Conservation (phyloP, 139 green algal species). For the Mychonastes homosphaera region DNA sequence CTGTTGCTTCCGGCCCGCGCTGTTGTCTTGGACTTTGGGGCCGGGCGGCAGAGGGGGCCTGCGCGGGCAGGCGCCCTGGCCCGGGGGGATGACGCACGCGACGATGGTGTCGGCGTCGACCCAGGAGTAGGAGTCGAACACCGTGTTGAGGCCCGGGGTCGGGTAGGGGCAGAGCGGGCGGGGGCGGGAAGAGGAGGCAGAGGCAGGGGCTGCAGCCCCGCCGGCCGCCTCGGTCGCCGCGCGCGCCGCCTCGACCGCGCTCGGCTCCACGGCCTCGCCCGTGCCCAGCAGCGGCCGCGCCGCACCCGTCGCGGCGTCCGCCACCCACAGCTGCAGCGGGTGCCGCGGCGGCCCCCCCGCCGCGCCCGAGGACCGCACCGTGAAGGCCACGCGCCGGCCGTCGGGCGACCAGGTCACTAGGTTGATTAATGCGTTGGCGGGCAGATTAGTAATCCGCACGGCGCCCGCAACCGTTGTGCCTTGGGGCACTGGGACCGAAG, state of each 20-base stretch:
- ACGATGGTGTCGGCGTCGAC: slow-evolving; percentile 76
- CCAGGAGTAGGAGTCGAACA: slow-evolving; percentile 32
- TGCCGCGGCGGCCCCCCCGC: slow-evolving; percentile 39
- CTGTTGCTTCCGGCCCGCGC: slow-evolving; percentile 46
- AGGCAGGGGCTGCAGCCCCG: slow-evolving; percentile 55
- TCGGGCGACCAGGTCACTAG: slow-evolving; percentile 72
- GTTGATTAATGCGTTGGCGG: slow-evolving; percentile 34
- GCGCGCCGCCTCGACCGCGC: background rate
- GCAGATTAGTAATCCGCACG: slow-evolving; percentile 14
- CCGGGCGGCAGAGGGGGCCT: slow-evolving; percentile 45
- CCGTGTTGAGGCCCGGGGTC: slow-evolving; percentile 30
- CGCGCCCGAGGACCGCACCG: slow-evolving; percentile 26
- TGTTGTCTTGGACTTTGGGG: slow-evolving; percentile 61
- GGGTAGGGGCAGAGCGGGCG: background rate
- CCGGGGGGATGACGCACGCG: slow-evolving; percentile 39
- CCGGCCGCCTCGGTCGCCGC: background rate
- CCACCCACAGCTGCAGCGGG: slow-evolving; percentile 82
- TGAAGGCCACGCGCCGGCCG: slow-evolving; percentile 73
- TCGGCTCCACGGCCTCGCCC: slow-evolving; percentile 1
- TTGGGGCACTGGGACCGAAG: background rate
- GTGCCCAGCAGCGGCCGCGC: slow-evolving; percentile 39
- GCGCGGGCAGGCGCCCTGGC: slow-evolving; percentile 17
- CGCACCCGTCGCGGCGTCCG: slow-evolving; percentile 50
- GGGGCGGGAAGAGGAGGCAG: slow-evolving; percentile 18
- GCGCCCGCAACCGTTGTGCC: background rate